Percentiles rank a stretch among this genome's conserved stretches.
Evolutionary conservation across 345 rosid genomes (phyloP).

Genomic region (Eucalyptus grandis): DNA sequence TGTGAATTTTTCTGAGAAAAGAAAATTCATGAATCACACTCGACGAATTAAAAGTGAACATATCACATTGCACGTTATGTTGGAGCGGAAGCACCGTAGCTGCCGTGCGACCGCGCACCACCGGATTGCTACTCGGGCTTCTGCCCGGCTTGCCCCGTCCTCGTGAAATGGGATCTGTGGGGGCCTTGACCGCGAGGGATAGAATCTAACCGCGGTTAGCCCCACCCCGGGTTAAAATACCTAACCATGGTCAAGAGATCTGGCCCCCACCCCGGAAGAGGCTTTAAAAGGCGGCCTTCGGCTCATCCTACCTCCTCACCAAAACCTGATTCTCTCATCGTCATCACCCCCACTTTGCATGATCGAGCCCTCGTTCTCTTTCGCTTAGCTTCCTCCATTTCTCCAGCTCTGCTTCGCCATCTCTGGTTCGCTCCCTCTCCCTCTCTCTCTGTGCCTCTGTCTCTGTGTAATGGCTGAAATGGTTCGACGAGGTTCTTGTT

Average conservation of each 20-base stretch:
- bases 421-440: not conserved
- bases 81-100: not conserved
- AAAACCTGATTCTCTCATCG: not conserved
- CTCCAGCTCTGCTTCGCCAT: not conserved
- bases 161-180: not conserved
- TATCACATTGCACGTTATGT: no score
- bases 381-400: not conserved
- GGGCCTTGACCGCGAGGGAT: not conserved
- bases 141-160: not conserved
- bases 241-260: not conserved
- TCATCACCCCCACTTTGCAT: not conserved
- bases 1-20: not conserved
- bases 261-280: not conserved
- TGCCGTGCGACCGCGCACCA: not conserved
- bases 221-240: not conserved
- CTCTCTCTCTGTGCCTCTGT: not conserved
- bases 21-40: no score
- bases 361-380: not conserved
- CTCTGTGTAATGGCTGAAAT: not conserved
- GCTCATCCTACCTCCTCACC: not conserved
- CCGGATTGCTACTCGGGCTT: not conserved
- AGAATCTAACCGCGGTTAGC: slow-evolving; percentile 18
- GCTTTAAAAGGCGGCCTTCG: not conserved
- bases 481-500: not conserved
- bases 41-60: no score